These are phyloP conservation scores for Massarina eburnea DNA, from an alignment of 2,329 filamentous ascomycete genomes.

Conservation along the genomic window DNA sequence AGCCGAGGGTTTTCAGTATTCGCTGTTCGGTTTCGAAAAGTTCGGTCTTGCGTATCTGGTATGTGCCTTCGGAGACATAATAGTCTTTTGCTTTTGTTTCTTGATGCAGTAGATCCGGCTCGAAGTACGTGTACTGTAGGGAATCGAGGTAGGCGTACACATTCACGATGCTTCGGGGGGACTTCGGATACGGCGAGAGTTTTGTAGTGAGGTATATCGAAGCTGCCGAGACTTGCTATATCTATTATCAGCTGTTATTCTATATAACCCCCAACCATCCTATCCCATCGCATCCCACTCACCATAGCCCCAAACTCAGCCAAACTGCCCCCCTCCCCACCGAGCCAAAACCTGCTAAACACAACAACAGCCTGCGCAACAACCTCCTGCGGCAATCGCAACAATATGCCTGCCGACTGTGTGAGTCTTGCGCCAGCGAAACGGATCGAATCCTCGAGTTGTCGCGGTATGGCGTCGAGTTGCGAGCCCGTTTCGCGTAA, in stretches of 20 bases:
- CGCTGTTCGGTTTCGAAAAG: slow-evolving; percentile 76
- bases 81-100: slow-evolving; percentile 30
- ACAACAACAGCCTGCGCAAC: slow-evolving; percentile 84
- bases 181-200: slow-evolving; percentile 73
- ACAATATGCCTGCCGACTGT: slow-evolving; percentile 76
- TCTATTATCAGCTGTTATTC: not conserved
- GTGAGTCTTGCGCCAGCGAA: slow-evolving; percentile 72
- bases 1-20: slow-evolving; percentile 74
- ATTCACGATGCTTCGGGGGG: slow-evolving; percentile 78
- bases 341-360: slow-evolving; percentile 78
- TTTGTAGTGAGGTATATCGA: slow-evolving; percentile 81
- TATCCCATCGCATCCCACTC: slow-evolving; percentile 37
- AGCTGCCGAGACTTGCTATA: slow-evolving; percentile 77
- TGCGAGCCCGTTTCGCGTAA: slow-evolving; percentile 61
- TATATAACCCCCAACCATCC: not conserved
- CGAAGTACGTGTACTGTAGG: slow-evolving; percentile 58
- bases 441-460: slow-evolving; percentile 72
- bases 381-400: slow-evolving; percentile 81
- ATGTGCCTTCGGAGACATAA: slow-evolving; percentile 73
- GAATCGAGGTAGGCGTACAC: slow-evolving; percentile 81
- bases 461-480: slow-evolving; percentile 61
- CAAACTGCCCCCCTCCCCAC: slow-evolving; percentile 54
- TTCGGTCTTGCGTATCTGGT: slow-evolving; percentile 63
- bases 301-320: slow-evolving; percentile 59
- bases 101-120: slow-evolving; percentile 28